Evolutionary conservation across 495 filamentous ascomycete genomes (phyloP).

Genomic region (Tuber melanosporum): DNA sequence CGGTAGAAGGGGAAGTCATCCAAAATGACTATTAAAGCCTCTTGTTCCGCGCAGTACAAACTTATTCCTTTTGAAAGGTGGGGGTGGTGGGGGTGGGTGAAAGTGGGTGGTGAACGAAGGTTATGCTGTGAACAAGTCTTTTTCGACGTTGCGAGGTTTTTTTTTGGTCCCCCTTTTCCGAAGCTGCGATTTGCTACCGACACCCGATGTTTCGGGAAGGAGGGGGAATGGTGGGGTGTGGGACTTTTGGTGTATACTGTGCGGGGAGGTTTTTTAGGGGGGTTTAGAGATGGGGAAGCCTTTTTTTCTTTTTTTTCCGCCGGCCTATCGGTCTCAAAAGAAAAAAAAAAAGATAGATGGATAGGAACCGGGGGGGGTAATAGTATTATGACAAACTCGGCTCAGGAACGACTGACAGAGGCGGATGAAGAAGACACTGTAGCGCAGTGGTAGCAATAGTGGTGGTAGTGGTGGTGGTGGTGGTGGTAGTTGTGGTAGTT

Average conservation of each 20-base stretch:
- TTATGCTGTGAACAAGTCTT: background rate
- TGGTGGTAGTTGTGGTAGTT: background rate
- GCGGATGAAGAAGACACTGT: background rate
- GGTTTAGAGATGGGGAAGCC: background rate
- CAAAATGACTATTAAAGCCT: constrained; percentile 24
- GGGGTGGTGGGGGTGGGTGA: background rate
- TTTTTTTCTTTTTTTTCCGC: background rate
- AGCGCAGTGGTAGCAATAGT: background rate
- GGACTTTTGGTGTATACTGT: background rate
- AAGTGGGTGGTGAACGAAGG: background rate
- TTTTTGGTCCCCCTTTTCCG: background rate
- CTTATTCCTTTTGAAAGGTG: background rate
- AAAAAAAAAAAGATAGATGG: background rate
- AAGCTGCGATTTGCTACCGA: background rate
- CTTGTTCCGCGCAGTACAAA: constrained; percentile 2
- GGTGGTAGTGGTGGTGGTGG: background rate
- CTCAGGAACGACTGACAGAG: background rate
- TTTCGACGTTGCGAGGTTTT: background rate
- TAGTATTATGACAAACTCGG: background rate
- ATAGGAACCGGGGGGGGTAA: background rate
- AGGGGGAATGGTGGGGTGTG: constrained; percentile 2
- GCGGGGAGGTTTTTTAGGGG: background rate
- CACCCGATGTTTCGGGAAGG: constrained; percentile 2
- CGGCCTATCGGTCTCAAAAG: background rate
- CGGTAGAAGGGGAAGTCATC: constrained; percentile 39